Conservation (phyloP, 805 yeast species). For the Kodamaea fukazawae region DNA sequence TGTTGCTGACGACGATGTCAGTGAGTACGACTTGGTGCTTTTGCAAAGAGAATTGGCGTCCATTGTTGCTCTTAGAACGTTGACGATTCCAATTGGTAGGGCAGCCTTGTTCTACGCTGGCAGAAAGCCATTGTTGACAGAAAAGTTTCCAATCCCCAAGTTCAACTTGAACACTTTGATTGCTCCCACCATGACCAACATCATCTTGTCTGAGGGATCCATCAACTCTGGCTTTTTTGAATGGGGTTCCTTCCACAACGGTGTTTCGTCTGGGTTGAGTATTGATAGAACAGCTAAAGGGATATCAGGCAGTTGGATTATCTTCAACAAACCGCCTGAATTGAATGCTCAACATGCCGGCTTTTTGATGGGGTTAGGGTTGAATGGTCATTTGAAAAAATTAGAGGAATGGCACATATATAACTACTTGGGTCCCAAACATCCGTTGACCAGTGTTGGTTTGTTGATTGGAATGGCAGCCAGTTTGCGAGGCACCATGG, state of each 20-base stretch:
- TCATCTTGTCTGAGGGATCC: constrained; percentile 54
- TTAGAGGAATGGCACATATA: constrained; percentile 97
- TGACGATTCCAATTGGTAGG: constrained; percentile 75
- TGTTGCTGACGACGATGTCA: constrained; percentile 34
- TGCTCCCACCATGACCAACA: constrained; percentile 62
- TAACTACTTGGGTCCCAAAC: constrained; percentile 88
- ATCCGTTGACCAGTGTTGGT: constrained; percentile 80
- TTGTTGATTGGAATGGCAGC: constrained; percentile 90
- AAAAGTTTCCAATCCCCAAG: constrained; percentile 74
- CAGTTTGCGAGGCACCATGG: constrained; percentile 77
- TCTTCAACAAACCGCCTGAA: constrained; percentile 72
- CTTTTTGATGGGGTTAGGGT: constrained; percentile 84
- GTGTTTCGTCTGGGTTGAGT: constrained; percentile 82
- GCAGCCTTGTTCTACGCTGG: constrained; percentile 70
- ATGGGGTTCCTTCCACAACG: constrained; percentile 93
- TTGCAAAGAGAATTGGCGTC: constrained; percentile 59
- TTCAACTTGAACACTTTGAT: constrained; percentile 67
- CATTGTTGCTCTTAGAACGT: constrained; percentile 64
- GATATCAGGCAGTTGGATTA: constrained; percentile 87
- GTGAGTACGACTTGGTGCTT: constrained; percentile 56
- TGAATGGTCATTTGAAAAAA: constrained; percentile 79
- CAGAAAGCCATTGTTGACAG: constrained; percentile 77
- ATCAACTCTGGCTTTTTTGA: constrained; percentile 49
- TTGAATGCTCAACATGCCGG: constrained; percentile 90
- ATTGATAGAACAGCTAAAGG: constrained; percentile 67